Evolutionary conservation across 306 rosid species (phyloP), one percentile per base, ranked within the genome.

Genomic region (Lathyrus tuberosus): DNA sequence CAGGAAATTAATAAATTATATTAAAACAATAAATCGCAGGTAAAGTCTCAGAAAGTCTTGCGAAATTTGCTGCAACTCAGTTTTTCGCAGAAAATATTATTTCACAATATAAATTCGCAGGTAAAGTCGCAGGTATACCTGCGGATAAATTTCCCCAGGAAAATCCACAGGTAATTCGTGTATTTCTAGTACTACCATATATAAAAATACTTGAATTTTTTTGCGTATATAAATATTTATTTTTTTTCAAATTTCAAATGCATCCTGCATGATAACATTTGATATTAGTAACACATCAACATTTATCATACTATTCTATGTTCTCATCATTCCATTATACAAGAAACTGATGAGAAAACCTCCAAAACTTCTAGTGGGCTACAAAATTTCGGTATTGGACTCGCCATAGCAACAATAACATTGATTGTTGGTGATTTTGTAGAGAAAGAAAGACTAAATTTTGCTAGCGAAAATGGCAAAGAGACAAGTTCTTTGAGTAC

Each of bases 191-290:
- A n/a, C n/a, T n/a, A n/a, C n/a, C n/a, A n/a, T n/a, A n/a, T n/a
- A n/a, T n/a, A n/a, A n/a, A n/a, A n/a, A n/a, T n/a, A n/a, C n/a
- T n/a, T n/a, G n/a, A n/a, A n/a, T n/a, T n/a, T n/a, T n/a, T n/a
- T n/a, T n/a, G n/a, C n/a, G n/a, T n/a, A n/a, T n/a, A n/a, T n/a
- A n/a, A n/a, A n/a, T n/a, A n/a, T n/a, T n/a, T n/a, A n/a, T n/a
- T n/a, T 4, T 68, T 85, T 42, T 48, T 76, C 6, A 78, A 59
- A 61, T 81, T 88, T 22, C 79, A 65, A 43, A 73, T 85, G 52
- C 94, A 86, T 68, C 90, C 88, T 0, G 85, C 94, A 85, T 85
- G 87, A 77, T 85, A 0, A 80, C 76, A 12, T 81, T 85, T 17
- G 88, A 88, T 80, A 85, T 88, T 22, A 78, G 81, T 49, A 81